These are phyloP conservation scores for Lomentospora prolificans DNA, from an alignment of 2,329 filamentous ascomycete species.

Conservation along the genomic window DNA sequence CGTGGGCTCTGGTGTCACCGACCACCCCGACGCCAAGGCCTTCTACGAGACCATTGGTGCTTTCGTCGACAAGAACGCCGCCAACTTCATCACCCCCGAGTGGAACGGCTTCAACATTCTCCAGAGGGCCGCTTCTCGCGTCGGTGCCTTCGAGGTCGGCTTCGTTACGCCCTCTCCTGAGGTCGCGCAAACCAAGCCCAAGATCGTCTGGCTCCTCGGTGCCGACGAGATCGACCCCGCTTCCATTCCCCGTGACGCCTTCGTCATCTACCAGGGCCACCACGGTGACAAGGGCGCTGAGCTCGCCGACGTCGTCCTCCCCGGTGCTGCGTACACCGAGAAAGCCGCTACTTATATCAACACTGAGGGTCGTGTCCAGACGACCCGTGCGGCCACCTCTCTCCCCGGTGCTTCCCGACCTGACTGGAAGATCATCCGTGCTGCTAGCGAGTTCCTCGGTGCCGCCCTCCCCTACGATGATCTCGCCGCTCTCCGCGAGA, in stretches of 20 bases:
- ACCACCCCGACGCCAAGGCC: constrained; percentile 83
- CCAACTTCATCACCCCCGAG: constrained; percentile 77
- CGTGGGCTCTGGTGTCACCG: constrained; percentile 82
- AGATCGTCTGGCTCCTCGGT: constrained; percentile 94
- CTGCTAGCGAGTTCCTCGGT: constrained; percentile 82
- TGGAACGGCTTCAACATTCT: constrained; percentile 98
- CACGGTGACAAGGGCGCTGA: constrained; percentile 91
- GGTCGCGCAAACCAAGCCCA: constrained; percentile 77
- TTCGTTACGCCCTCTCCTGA: constrained; percentile 77
- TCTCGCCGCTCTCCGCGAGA: constrained; percentile 76
- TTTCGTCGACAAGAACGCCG: constrained; percentile 88
- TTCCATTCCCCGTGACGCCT: constrained; percentile 91
- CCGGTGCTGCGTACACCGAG: constrained; percentile 92
- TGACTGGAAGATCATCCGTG: constrained; percentile 98
- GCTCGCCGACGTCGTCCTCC: constrained; percentile 86
- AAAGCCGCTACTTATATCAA: constrained; percentile 95
- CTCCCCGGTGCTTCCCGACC: constrained; percentile 83
- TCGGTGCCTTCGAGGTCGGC: constrained; percentile 90
- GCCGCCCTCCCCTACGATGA: constrained; percentile 87
- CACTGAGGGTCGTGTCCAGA: constrained; percentile 92
- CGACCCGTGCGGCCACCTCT: constrained; percentile 81
- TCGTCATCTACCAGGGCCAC: constrained; percentile 96
- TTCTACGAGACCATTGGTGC: constrained; percentile 84
- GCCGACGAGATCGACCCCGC: constrained; percentile 80
- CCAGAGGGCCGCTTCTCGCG: constrained; percentile 84